Base-by-base conservation (phyloP, 2,329 filamentous ascomycete species). In the Alternaria hordeiaustralica region DNA sequence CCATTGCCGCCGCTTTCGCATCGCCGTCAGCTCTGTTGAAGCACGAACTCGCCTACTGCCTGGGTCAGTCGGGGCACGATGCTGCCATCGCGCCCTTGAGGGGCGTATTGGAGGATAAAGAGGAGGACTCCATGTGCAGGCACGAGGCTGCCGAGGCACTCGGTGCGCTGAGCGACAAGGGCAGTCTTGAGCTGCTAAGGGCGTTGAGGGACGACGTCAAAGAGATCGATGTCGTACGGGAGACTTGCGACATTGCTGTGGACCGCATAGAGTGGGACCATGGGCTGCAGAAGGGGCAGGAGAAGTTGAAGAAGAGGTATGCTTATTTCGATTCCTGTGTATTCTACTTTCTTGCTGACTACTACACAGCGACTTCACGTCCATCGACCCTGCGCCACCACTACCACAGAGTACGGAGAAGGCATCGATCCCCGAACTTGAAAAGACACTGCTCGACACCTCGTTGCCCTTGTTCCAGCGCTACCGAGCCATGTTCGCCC, bases 401-500 rank as follows among this genome's bases (percentile, higher is more conserved):
- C 88, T 95, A 80, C 89, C 94, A 47, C 86, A 93, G 75, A 85
- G 87, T n/a, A 82, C 86, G 61, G 79, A 82, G 63, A 84, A 87
- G 60, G 83, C 83, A 64, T 89, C 89, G 4, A 92, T 97, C 53
- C 85, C 90, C 33, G 89, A 92, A 60, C 86, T 99, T 33, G 91
- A 92, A 75, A 86, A 88, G 75, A 89, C 87, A 23, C 85, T 99
- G 58, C 89, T 98, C 80, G 90, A 98, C 80, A 90, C 91, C 6
- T 87, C 84, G 6, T 83, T 90, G 53, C 92, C 94, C 23, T 88
- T 99, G 12, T 99, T 99, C 85, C 85, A 93, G 78, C 90, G 96
- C 78, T 99, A 99, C 83, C 90, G 96, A 75, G 95, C 96, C 79
- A 99, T 99, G 96, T 99, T 99, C 78, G 92, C 93, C 62, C 89